phyloP scores from a whole-genome alignment of 805 yeast genomes.

The Pichia sporocuriosa region DNA sequence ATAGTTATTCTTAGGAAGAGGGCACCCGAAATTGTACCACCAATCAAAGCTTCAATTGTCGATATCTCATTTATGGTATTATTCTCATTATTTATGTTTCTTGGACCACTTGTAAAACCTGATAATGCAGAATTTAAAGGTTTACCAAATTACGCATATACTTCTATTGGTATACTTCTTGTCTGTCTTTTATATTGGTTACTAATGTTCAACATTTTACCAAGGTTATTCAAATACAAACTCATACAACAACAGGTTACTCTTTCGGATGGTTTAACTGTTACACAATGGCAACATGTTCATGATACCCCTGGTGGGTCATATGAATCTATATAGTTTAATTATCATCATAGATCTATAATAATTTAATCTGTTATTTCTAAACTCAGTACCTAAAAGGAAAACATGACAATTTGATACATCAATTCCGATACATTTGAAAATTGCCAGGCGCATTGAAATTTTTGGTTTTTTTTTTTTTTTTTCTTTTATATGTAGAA shows the following conservation, averaged over 20 bases:
- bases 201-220: slow-evolving; percentile 42
- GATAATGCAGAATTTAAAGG: slow-evolving; percentile 26
- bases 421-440: too few species aligned
- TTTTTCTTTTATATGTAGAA: too few species aligned
- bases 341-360: not conserved
- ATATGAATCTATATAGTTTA: not conserved
- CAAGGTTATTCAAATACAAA: slow-evolving; percentile 31
- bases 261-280: slow-evolving; percentile 5
- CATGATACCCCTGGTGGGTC: not conserved
- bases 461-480: too few species aligned
- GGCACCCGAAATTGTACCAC: slow-evolving; percentile 42
- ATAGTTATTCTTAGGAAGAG: slow-evolving; percentile 47
- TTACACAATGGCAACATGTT: slow-evolving; percentile 1
- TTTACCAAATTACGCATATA: slow-evolving; percentile 44
- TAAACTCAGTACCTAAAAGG: too few species aligned
- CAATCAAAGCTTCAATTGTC: slow-evolving; percentile 42
- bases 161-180: slow-evolving; percentile 36
- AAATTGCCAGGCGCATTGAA: too few species aligned
- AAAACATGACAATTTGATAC: too few species aligned
- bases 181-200: slow-evolving; percentile 51
- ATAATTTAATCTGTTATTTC: too few species aligned
- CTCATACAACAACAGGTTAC: not conserved
- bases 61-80: slow-evolving; percentile 43
- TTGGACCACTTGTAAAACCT: slow-evolving; percentile 41
- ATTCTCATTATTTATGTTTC: slow-evolving; percentile 40